These are phyloP conservation scores for Diaporthe nobilis DNA, from an alignment of 2,329 filamentous ascomycete genomes.

Conservation along the genomic window DNA sequence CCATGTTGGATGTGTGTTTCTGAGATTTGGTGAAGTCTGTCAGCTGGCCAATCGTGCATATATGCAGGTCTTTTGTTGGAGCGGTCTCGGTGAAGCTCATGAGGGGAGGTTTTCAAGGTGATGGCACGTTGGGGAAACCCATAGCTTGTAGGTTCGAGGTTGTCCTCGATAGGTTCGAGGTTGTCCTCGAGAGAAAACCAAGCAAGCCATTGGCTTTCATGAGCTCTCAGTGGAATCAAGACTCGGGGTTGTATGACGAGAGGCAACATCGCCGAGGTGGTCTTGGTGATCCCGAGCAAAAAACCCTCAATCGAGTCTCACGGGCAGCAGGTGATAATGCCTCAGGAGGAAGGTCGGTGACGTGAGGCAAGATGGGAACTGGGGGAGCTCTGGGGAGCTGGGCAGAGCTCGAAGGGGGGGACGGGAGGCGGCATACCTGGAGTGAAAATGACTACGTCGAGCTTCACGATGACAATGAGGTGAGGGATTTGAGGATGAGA, in stretches of 20 bases:
- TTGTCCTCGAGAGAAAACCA: not conserved
- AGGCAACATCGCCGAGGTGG: not conserved
- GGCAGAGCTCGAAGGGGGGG: not conserved
- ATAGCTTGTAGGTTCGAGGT: constrained; percentile 11
- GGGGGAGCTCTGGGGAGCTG: not conserved
- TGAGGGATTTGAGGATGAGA: constrained; percentile 29
- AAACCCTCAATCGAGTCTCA: constrained; percentile 3
- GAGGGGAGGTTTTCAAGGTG: not conserved
- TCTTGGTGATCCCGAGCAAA: not conserved
- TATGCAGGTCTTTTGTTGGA: not conserved
- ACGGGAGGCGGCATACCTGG: constrained; percentile 36
- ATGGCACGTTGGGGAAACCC: not conserved
- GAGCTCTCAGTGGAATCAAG: not conserved
- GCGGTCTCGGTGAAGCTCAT: not conserved
- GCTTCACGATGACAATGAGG: constrained; percentile 35
- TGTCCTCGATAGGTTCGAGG: constrained; percentile 8
- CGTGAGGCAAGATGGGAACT: not conserved
- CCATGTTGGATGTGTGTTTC: constrained; percentile 73
- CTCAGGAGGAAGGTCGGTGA: constrained; percentile 37
- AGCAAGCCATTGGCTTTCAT: not conserved
- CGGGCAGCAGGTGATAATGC: constrained; percentile 38
- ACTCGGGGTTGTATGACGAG: not conserved
- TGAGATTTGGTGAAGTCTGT: not conserved
- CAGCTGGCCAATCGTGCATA: constrained; percentile 6
- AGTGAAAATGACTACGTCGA: constrained; percentile 27